Conservation (phyloP, 805 yeast species). For the Ogataea pignaliae region DNA sequence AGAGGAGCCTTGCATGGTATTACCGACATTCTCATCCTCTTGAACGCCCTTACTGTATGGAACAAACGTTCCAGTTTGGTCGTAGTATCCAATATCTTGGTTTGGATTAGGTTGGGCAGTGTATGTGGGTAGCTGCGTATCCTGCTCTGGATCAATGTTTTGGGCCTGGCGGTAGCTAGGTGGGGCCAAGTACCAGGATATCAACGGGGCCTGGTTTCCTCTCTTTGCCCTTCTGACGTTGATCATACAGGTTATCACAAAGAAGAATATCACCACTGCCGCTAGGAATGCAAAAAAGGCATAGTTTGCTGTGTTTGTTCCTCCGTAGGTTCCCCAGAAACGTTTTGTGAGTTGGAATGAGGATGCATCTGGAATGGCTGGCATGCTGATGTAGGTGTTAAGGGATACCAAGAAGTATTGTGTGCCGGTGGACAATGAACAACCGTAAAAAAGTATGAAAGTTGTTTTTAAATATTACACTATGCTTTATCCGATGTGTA, state of each 20-base stretch:
- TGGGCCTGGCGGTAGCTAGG: conserved; percentile 71
- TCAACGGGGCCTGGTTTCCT: conserved; percentile 56
- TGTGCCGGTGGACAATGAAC: too few relatives aligned
- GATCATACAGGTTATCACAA: conserved; percentile 47
- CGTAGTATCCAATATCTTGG: conserved; percentile 74
- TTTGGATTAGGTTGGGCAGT: conserved; percentile 61
- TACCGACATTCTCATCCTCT: neutral
- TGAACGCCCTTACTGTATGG: conserved; percentile 25
- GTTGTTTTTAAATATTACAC: too few relatives aligned
- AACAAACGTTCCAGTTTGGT: conserved; percentile 49
- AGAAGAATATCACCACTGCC: conserved; percentile 40
- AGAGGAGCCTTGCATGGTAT: neutral
- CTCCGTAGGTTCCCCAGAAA: conserved; percentile 8
- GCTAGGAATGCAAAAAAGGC: conserved; percentile 61
- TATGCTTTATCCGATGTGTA: too few relatives aligned
- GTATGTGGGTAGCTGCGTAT: conserved; percentile 60
- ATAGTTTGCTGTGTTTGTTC: conserved; percentile 44
- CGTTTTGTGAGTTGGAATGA: conserved; percentile 10
- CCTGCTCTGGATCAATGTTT: conserved; percentile 36
- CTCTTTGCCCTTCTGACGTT: conserved; percentile 47
- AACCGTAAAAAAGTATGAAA: too few relatives aligned
- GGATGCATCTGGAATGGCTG: neutral
- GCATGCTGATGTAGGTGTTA: neutral
- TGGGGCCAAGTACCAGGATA: conserved; percentile 54
- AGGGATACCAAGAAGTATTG: too few relatives aligned